Conservation (phyloP, 139 green algal genomes). For the Limnomonas spitsbergensis region DNA sequence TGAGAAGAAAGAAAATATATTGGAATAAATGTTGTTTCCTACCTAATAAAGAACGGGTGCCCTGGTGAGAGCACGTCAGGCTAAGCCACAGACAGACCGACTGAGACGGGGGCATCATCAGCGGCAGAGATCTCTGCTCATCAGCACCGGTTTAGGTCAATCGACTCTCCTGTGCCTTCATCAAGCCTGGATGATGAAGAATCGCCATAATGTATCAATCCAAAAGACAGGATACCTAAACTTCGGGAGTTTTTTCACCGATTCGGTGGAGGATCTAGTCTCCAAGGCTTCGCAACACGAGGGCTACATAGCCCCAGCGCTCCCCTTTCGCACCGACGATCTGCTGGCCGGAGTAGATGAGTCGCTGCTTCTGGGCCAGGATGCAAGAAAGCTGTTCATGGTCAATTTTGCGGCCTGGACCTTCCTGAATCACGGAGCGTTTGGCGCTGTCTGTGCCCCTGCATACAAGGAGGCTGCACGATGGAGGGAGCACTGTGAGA, state of each 20-base stretch:
- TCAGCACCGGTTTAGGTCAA: too few species aligned
- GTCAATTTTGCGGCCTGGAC: constrained; percentile 55
- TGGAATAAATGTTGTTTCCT: too few species aligned
- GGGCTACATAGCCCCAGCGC: not conserved
- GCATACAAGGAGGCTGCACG: constrained; percentile 39
- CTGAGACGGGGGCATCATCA: too few species aligned
- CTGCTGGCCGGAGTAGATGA: not conserved
- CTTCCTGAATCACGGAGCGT: constrained; percentile 69
- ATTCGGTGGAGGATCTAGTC: not conserved
- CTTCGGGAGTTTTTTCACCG: constrained; percentile 6
- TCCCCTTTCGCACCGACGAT: not conserved
- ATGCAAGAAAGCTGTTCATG: constrained; percentile 44
- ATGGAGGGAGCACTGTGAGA: constrained; percentile 62
- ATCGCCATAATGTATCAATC: not conserved
- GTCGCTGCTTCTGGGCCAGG: constrained; percentile 23
- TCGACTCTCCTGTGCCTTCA: too few species aligned
- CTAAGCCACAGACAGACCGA: too few species aligned
- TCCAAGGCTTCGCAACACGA: not conserved
- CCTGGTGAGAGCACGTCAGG: too few species aligned
- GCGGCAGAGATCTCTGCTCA: too few species aligned
- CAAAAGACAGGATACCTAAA: constrained; percentile 8
- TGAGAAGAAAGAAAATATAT: too few species aligned
- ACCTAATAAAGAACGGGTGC: too few species aligned
- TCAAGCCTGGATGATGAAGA: too few species aligned
- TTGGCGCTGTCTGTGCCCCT: constrained; percentile 45